phyloP scores from a whole-genome alignment of 305 asterid species.

The Stenogyne calaminthoides region DNA sequence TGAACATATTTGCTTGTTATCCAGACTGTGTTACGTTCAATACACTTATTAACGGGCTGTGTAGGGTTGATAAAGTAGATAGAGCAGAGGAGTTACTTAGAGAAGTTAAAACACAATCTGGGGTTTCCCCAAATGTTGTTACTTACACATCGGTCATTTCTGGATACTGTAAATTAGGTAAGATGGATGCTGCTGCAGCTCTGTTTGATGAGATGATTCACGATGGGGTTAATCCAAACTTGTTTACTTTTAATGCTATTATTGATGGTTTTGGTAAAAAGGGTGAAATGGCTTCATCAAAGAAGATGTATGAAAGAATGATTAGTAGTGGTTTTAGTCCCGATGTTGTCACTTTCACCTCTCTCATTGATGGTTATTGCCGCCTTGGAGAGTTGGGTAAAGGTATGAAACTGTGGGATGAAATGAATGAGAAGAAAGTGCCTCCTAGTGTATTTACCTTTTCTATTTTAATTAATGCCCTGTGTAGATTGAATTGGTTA shows the following conservation, averaged over 20 bases:
- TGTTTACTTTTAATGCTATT: conserved; percentile 63
- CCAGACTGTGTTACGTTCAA: conserved; percentile 69
- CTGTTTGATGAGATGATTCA: conserved; percentile 62
- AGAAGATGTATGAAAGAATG: conserved; percentile 53
- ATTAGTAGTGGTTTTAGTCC: conserved; percentile 48
- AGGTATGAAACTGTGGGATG: conserved; percentile 66
- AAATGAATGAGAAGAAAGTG: conserved; percentile 61
- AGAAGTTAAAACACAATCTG: conserved; percentile 47
- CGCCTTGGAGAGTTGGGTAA: conserved; percentile 63
- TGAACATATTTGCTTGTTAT: conserved; percentile 58
- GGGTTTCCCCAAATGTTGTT: conserved; percentile 60
- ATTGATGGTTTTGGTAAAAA: conserved; percentile 79
- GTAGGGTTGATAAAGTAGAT: conserved; percentile 57
- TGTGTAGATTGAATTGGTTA: conserved; percentile 74
- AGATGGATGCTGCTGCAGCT: conserved; percentile 53
- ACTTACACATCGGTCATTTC: conserved; percentile 74
- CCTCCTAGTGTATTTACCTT: conserved; percentile 67
- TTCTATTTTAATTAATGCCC: conserved; percentile 64
- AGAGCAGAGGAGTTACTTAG: conserved; percentile 59
- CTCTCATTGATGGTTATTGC: conserved; percentile 76
- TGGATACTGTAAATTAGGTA: conserved; percentile 65
- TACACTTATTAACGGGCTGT: conserved; percentile 66
- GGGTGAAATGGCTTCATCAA: conserved; percentile 65
- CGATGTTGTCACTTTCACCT: conserved; percentile 79
- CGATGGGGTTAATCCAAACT: conserved; percentile 56